These are phyloP conservation scores for Colletotrichum viniferum DNA, from an alignment of 2,329 filamentous ascomycete genomes.

Conservation along the genomic window DNA sequence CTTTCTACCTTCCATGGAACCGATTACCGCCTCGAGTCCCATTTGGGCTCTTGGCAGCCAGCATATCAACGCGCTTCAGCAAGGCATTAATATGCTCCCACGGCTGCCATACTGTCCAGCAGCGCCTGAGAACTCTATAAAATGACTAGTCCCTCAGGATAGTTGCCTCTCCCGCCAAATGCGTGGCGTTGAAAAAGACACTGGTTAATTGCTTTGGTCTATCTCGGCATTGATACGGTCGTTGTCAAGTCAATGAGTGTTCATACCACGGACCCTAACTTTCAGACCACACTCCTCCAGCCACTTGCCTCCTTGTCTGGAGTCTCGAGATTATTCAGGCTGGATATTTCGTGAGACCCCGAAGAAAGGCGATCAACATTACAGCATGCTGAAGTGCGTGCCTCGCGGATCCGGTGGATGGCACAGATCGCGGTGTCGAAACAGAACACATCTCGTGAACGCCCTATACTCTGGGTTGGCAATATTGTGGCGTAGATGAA, in stretches of 20 bases:
- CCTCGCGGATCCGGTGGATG: not conserved
- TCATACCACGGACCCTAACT: too few species aligned
- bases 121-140: not conserved
- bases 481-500: not conserved
- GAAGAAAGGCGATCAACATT: not conserved
- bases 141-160: rapidly evolving
- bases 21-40: too few species aligned
- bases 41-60: not conserved
- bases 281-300: too few species aligned
- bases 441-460: not conserved
- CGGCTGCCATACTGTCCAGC: not conserved
- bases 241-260: too few species aligned
- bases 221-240: too few species aligned
- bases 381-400: not conserved
- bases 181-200: too few species aligned
- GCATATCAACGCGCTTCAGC: rapidly evolving
- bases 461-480: too few species aligned
- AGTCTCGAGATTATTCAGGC: not conserved
- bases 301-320: too few species aligned
- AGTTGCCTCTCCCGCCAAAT: not conserved
- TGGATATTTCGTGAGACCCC: not conserved
- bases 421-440: not conserved
- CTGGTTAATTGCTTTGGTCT: too few species aligned
- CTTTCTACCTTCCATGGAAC: too few species aligned
- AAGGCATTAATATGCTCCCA: too few species aligned